A percentile compares a stretch with the other conserved stretches of the same genome.
Evolutionary conservation across 192 early-diverging fungal species (phyloP).

Genomic region (Podila clonocystis): DNA sequence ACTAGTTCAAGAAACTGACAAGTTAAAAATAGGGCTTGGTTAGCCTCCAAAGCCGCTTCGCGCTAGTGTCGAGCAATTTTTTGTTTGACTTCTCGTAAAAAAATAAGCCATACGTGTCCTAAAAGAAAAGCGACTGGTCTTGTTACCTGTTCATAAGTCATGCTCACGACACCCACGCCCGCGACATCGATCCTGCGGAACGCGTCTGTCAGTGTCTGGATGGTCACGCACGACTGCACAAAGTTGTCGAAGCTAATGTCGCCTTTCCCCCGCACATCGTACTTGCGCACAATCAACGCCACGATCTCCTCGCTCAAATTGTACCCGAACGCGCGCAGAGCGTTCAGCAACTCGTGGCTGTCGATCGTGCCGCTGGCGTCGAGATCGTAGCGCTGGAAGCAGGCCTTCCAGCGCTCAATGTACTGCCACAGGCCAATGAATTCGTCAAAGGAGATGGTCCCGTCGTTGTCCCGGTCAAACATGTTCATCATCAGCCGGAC

Average conservation of each 20-base stretch:
- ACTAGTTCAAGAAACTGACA: too few species aligned
- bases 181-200: conserved; percentile 65
- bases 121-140: too few species aligned
- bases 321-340: conserved; percentile 51
- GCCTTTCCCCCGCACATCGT: conserved; percentile 60
- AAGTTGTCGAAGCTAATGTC: conserved; percentile 52
- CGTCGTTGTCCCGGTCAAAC: conserved; percentile 69
- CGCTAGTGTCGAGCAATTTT: too few species aligned
- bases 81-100: too few species aligned
- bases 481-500: conserved; percentile 75
- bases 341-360: conserved; percentile 41
- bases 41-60: too few species aligned
- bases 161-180: conserved; percentile 64
- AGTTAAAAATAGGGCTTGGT: too few species aligned
- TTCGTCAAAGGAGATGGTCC: conserved; percentile 72
- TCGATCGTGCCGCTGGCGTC: conserved; percentile 78
- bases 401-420: conserved; percentile 76
- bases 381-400: conserved; percentile 72
- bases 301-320: conserved; percentile 42
- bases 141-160: conserved; percentile 64
- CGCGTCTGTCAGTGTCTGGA: conserved; percentile 68
- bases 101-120: too few species aligned
- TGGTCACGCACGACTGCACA: conserved; percentile 70
- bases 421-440: conserved; percentile 75
- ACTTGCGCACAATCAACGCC: conserved; percentile 34